Evolutionary conservation across 2,329 filamentous ascomycete species (phyloP), one percentile per base, ranked within the genome.

Genomic region (Trichoderma sp.): DNA sequence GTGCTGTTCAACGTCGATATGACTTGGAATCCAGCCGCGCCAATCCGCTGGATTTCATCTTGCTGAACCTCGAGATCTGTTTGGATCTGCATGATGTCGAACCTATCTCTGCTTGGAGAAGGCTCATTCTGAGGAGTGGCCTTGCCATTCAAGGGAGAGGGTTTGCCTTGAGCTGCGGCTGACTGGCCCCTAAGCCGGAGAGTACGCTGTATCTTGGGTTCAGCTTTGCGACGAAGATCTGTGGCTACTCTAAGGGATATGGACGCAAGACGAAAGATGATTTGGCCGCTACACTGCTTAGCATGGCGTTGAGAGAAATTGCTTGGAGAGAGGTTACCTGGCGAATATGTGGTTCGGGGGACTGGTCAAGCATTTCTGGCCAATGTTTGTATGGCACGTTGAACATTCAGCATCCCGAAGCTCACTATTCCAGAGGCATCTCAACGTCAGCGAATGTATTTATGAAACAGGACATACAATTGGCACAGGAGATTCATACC

Each of bases 381-480:
- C 80, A 10, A 83, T 48, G 1, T 74, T 67, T 17, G 73, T 67
- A 22, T 67, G 52, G 67, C 79, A 83, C 7, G 68, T 57, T 4
- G 61, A 50, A 67, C 81, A 82, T 2, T 71, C 71, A 32, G 82
- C 71, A 64, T 79, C 76, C 63, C 79, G 79, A 15, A 82, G 71
- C 39, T 74, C 69, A 59, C 80, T 82, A 48, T 35, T 12, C 4
- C 27, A 37, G 27, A 27, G 13, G n/a, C 39, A 10, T 6, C 7
- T 27, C 27, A 35, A n/a, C 19, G 32, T 65, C 27, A 65, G 61
- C 42, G 35, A 35, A 10, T 19, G 13, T n/a, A 10, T 4, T n/a
- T 17, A 32, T 2, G 10, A 34, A 13, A 15, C 13, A 10, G 9
- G 15, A 57, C 7, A 32, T 32, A 37, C 22, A 15, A 1, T 5